A percentile compares a stretch with the other conserved stretches of the same genome.
Conservation (phyloP, 805 yeast species). For the Kockiozyma suomiensis region DNA sequence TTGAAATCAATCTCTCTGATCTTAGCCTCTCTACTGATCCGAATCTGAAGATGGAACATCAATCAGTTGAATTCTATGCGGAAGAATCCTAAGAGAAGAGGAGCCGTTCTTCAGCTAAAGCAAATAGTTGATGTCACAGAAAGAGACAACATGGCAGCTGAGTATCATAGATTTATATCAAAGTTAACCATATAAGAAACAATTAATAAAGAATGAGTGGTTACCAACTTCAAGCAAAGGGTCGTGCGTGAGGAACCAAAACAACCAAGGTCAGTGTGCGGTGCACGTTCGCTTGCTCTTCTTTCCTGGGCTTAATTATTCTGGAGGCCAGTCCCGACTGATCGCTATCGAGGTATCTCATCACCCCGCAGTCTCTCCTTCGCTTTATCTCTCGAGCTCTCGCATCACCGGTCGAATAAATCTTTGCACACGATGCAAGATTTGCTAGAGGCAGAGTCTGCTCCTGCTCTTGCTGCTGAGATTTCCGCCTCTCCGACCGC, state of each 20-base stretch:
- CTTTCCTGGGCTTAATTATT: neutral
- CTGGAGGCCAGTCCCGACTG: neutral
- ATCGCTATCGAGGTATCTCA: neutral
- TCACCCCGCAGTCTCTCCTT: neutral
- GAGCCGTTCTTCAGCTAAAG: no score
- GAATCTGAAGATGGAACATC: no score
- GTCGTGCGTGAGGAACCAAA: neutral
- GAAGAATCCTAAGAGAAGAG: no score
- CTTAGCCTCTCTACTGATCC: no score
- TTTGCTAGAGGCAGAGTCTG: neutral
- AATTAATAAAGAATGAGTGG: no score
- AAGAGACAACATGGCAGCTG: no score
- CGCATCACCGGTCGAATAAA: neutral
- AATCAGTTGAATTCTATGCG: no score
- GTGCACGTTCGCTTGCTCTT: constrained; percentile 9
- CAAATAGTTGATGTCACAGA: no score
- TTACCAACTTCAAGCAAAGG: no score
- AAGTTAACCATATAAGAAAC: no score
- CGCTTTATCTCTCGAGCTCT: neutral
- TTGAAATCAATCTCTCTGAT: no score
- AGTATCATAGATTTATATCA: no score
- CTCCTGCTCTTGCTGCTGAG: neutral
- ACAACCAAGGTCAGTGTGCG: neutral
- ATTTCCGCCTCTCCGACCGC: neutral
- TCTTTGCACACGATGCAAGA: constrained; percentile 2